These are phyloP conservation scores for Colletotrichum sp. DNA, from an alignment of 2,329 filamentous ascomycete genomes.

Conservation along the genomic window DNA sequence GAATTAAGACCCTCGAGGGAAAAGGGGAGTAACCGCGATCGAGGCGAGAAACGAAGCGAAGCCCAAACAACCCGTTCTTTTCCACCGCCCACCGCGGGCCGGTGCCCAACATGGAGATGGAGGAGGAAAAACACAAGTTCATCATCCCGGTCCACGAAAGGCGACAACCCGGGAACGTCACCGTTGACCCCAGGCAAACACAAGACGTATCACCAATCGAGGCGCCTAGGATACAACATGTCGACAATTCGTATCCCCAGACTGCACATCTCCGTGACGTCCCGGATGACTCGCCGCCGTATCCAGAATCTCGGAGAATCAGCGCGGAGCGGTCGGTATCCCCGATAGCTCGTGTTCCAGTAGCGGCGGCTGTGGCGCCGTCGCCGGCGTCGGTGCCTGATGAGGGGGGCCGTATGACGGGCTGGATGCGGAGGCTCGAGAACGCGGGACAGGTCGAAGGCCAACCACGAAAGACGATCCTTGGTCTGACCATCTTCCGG, in stretches of 20 bases:
- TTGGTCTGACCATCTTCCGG: constrained; percentile 15
- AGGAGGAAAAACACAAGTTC: constrained; percentile 20
- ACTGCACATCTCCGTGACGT: not conserved
- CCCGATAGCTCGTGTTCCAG: not conserved
- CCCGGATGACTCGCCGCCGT: not conserved
- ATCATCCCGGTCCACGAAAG: constrained; percentile 16
- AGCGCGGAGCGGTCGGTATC: not conserved
- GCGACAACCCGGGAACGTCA: constrained; percentile 5
- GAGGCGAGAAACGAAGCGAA: not conserved
- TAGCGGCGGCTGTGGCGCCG: not conserved
- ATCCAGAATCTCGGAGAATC: not conserved
- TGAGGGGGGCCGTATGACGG: not conserved
- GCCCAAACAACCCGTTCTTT: not conserved
- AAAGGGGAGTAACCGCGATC: not conserved
- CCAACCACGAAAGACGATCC: constrained; percentile 8
- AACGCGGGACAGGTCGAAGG: not conserved
- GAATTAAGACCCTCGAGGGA: not conserved
- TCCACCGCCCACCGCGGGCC: not conserved
- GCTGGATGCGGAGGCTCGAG: constrained; percentile 14
- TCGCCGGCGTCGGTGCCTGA: not conserved
- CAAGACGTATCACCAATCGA: not conserved
- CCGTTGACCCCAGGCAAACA: not conserved
- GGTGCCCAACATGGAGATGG: constrained; percentile 4
- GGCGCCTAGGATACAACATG: constrained; percentile 7
- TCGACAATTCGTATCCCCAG: constrained; percentile 11